These are phyloP conservation scores for Cyathus striatus DNA, from an alignment of 768 basidiomycete genomes.

Conservation along the genomic window DNA sequence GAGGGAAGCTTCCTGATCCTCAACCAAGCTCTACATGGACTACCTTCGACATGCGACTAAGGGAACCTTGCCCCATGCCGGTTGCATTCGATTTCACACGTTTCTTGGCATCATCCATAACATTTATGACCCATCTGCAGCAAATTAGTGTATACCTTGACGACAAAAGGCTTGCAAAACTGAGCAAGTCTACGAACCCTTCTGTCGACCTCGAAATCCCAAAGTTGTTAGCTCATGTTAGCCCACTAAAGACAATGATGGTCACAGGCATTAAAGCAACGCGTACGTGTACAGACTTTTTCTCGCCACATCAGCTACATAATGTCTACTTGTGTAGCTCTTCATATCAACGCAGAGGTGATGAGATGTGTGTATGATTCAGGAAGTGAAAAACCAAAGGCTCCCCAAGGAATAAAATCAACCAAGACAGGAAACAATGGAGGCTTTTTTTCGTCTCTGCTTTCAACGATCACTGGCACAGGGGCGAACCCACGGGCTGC, in stretches of 20 bases:
- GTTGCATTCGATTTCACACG: slow-evolving; percentile 82
- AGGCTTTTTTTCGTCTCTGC: slow-evolving; percentile 48
- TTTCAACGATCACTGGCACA: slow-evolving; percentile 33
- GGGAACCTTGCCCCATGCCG: slow-evolving; percentile 78
- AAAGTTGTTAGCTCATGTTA: slow-evolving; percentile 49
- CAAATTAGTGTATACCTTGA: slow-evolving; percentile 83
- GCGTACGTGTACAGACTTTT: slow-evolving; percentile 48
- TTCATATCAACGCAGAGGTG: slow-evolving; percentile 79
- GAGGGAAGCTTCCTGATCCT: slow-evolving; percentile 54
- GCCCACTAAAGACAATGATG: slow-evolving; percentile 61
- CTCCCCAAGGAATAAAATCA: slow-evolving; percentile 17
- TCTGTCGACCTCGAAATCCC: slow-evolving; percentile 49
- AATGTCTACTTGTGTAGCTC: slow-evolving; percentile 32
- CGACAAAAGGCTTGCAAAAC: slow-evolving; percentile 59
- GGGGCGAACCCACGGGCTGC: slow-evolving; percentile 24
- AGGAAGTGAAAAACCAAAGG: slow-evolving; percentile 54
- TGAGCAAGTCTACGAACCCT: slow-evolving; percentile 58
- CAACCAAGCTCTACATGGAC: slow-evolving; percentile 58
- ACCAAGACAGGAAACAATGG: slow-evolving; percentile 23
- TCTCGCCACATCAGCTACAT: background rate
- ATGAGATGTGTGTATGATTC: slow-evolving; percentile 72
- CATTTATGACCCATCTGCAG: slow-evolving; percentile 81
- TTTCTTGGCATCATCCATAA: slow-evolving; percentile 87
- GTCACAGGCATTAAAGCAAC: slow-evolving; percentile 59
- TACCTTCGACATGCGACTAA: slow-evolving; percentile 81